Percentiles rank a stretch among this genome's conserved stretches.
These are phyloP conservation scores for Aspergillus tubingensis DNA, from an alignment of 2,329 filamentous ascomycete genomes.

Conservation along the genomic window DNA sequence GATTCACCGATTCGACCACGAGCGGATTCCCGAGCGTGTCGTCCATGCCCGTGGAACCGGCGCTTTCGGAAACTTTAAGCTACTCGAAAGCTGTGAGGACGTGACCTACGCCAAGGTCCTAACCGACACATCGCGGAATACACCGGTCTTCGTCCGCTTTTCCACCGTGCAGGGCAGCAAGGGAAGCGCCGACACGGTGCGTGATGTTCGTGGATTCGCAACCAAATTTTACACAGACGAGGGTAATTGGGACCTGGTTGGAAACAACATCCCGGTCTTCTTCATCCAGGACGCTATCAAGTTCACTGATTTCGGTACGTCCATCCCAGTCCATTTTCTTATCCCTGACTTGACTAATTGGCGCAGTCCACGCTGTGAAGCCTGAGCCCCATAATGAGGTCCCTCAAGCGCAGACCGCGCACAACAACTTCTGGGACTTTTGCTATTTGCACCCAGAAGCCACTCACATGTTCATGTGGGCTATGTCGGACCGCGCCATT, in stretches of 20 bases:
- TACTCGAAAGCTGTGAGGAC: constrained; percentile 63
- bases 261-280: constrained; percentile 62
- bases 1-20: constrained; percentile 70
- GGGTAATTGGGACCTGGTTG: constrained; percentile 73
- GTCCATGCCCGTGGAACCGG: constrained; percentile 68
- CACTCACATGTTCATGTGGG: constrained; percentile 34
- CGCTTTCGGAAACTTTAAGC: constrained; percentile 67
- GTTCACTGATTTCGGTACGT: constrained; percentile 37
- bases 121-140: constrained; percentile 67
- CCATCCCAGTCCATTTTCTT: background rate
- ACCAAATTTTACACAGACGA: constrained; percentile 74
- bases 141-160: constrained; percentile 67
- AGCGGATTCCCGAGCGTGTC: constrained; percentile 67
- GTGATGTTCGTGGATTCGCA: constrained; percentile 76
- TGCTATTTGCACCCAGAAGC: constrained; percentile 33
- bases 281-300: constrained; percentile 45
- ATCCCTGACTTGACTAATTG: background rate
- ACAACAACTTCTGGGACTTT: constrained; percentile 56
- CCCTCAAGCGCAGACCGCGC: constrained; percentile 52
- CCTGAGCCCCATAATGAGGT: constrained; percentile 43
- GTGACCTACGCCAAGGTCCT: constrained; percentile 65
- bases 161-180: constrained; percentile 72
- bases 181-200: constrained; percentile 73
- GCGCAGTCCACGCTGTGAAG: constrained; percentile 40
- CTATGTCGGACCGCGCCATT: constrained; percentile 39